phyloP scores from a whole-genome alignment of 2,329 filamentous ascomycete species.

The Ampelomyces quisqualis region DNA sequence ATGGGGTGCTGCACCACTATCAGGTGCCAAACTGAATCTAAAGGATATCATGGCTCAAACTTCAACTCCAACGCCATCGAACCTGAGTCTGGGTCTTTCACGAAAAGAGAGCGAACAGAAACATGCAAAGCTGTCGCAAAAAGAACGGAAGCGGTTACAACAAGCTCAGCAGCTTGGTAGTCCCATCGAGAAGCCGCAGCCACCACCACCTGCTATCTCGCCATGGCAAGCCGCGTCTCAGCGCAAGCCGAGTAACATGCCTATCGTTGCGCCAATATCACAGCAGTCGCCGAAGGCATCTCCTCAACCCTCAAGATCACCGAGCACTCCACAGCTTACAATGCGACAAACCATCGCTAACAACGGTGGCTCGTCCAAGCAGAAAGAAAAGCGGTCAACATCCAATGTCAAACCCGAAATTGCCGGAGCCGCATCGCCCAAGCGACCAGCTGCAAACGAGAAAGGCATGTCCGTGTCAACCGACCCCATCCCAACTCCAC shows the following conservation, averaged over 20 bases:
- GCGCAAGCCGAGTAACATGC: conserved; percentile 30
- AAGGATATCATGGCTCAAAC: conserved; percentile 73
- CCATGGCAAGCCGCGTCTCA: conserved; percentile 39
- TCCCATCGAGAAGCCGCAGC: conserved; percentile 31
- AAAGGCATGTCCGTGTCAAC: conserved; percentile 40
- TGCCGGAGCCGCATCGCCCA: conserved; percentile 29
- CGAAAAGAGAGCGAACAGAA: conserved; percentile 45
- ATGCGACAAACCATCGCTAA: conserved; percentile 60
- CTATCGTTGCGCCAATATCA: conserved; percentile 12
- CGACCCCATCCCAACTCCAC: conserved; percentile 42
- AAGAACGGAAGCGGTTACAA: conserved; percentile 72
- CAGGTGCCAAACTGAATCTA: conserved; percentile 67
- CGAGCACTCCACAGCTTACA: conserved; percentile 56
- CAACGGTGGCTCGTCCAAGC: conserved; percentile 25
- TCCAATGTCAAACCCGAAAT: conserved; percentile 12
- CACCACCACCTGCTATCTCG: conserved; percentile 33
- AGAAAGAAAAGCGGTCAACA: conserved; percentile 26
- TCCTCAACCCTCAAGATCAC: conserved; percentile 16
- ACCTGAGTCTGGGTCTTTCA: conserved; percentile 55
- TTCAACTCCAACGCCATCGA: conserved; percentile 53
- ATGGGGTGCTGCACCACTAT: conserved; percentile 57
- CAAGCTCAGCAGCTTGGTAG: conserved; percentile 42
- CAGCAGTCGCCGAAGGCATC: conserved; percentile 15
- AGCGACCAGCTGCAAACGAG: conserved; percentile 25
- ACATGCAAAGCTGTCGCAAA: conserved; percentile 75